Evolutionary conservation across 2,329 filamentous ascomycete genomes (phyloP), one percentile per base, ranked within the genome.

Genomic region (Penicillium decumbens): DNA sequence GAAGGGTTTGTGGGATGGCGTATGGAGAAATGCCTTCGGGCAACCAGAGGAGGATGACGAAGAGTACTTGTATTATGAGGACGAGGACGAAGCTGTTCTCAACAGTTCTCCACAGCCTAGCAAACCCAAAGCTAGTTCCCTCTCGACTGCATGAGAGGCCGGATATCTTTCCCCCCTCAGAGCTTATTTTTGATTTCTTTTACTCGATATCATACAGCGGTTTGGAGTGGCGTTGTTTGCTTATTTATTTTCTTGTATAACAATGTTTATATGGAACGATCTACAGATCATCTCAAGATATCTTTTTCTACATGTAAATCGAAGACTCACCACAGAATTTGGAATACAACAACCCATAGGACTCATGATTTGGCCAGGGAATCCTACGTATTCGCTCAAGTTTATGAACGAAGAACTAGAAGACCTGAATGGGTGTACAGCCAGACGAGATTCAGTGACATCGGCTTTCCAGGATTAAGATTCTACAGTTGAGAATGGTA

Each of bases 1-100:
- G 80, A 95, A 90, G 74, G 92, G 91, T 0, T 79, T 95, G 72
- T 93, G 89, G 89, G 80, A 83, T 56, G 80, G 90, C 13, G 81
- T 92, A n/a, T 92, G 87, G 83, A 80, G 77, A 48, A 81, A 82
- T 48, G 72, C 88, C 0, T 75, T 82, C 47, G 87, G 86, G 0
- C 72, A 75, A 47, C 75, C 76, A 0, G 77, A 79, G 1, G 77
- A 80, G 18, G 81, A 82, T 1, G 77, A 80, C 1, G 65, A 66
- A 1, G 76, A 80, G 15, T 71, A 75, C 65, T 71, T 78, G 57
- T 82, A 84, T 50, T 78, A 81, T 54, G 80, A 84, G n/a, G 77
- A 80, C 20, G 74, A 76, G 44, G 63, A 66, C 43, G 70, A 65
- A 32, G 49, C 53, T 4, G 56, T 57, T 24, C 8, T 9, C 27